Percentiles rank a stretch among this genome's conserved stretches.
Conservation (phyloP, 495 filamentous ascomycete species). For the Talaromyces trachyspermus region DNA sequence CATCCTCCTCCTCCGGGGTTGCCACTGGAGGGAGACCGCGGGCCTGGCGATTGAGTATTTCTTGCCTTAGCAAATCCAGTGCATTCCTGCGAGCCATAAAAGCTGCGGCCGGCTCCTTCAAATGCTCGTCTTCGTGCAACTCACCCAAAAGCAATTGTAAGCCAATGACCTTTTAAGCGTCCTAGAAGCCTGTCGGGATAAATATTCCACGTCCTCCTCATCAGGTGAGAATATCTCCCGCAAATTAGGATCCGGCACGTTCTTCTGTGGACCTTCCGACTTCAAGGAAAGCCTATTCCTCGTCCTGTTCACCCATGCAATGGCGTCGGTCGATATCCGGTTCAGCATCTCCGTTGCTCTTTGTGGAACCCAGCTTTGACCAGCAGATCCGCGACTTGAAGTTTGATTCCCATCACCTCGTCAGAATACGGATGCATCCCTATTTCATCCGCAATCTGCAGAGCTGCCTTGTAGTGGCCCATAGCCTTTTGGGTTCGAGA, state of each 20-base stretch:
- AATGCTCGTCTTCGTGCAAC: slow-evolving; percentile 52
- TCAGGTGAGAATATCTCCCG: background rate
- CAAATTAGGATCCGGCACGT: background rate
- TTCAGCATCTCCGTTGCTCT: slow-evolving; percentile 70
- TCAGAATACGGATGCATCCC: slow-evolving; percentile 82
- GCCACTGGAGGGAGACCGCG: slow-evolving; percentile 42
- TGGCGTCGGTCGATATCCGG: slow-evolving; percentile 40
- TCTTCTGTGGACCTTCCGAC: background rate
- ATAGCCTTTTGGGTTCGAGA: slow-evolving; percentile 64
- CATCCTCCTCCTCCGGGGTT: slow-evolving; percentile 43
- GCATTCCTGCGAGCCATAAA: slow-evolving; percentile 72
- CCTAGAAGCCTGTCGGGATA: slow-evolving; percentile 49
- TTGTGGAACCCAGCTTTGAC: slow-evolving; percentile 62
- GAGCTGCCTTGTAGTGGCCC: slow-evolving; percentile 71
- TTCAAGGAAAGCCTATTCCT: slow-evolving; percentile 42
- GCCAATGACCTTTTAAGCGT: slow-evolving; percentile 64
- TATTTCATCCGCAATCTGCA: slow-evolving; percentile 59
- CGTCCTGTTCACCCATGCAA: slow-evolving; percentile 57
- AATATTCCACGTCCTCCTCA: slow-evolving; percentile 14
- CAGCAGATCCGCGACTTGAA: slow-evolving; percentile 69
- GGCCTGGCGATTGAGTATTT: slow-evolving; percentile 56
- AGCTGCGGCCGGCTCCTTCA: slow-evolving; percentile 50
- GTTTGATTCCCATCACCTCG: slow-evolving; percentile 82
- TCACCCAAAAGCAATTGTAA: slow-evolving; percentile 76
- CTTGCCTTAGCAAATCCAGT: slow-evolving; percentile 71